phyloP scores from a whole-genome alignment of 345 rosid genomes.

The Eucalyptus curtisii region DNA sequence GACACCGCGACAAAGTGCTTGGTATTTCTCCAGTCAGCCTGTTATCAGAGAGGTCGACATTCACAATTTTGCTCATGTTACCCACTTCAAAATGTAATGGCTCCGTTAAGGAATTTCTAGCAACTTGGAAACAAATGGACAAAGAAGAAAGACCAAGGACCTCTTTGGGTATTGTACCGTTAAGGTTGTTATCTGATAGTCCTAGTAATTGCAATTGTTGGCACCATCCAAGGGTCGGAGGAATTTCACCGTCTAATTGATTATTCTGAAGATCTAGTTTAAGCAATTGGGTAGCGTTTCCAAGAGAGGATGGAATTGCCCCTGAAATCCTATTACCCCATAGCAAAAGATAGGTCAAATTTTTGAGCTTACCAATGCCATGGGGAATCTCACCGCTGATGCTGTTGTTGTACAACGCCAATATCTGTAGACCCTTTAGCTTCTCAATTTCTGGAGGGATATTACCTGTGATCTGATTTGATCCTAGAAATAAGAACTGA shows the following conservation, averaged over 20 bases:
- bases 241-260: neutral
- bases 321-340: neutral
- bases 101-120: no score
- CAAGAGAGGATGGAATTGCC: neutral
- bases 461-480: neutral
- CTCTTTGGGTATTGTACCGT: no score
- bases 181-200: neutral
- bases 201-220: neutral
- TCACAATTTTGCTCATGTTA: no score
- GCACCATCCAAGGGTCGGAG: neutral
- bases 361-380: neutral
- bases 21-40: neutral
- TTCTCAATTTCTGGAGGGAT: neutral
- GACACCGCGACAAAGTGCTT: neutral
- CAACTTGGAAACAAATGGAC: no score
- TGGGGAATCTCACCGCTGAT: neutral
- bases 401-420: neutral
- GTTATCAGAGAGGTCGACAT: no score
- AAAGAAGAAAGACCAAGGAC: no score
- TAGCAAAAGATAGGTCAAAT: neutral
- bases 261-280: accelerated
- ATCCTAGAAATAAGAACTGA: accelerated
- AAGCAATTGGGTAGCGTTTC: neutral
- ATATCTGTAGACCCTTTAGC: neutral
- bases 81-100: no score